Evolutionary conservation across 1,139 yeast species (phyloP).

Genomic region (Saccharomyces hybrid): DNA sequence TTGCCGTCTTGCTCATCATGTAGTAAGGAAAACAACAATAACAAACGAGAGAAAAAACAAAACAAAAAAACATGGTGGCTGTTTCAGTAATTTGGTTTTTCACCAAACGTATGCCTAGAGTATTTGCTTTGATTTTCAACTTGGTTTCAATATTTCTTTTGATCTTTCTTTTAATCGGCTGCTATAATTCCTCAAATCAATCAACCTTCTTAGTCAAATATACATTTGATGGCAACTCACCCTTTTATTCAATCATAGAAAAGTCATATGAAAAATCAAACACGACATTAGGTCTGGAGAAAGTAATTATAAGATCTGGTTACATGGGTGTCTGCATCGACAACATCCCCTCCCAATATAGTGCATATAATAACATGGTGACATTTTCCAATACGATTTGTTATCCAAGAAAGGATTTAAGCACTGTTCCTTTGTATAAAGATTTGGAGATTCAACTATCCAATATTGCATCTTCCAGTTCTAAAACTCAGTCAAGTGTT

Average conservation of each 20-base stretch:
- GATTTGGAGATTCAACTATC: slow-evolving; percentile 24
- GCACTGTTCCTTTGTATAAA: slow-evolving; percentile 18
- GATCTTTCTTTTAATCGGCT: slow-evolving; percentile 28
- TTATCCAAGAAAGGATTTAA: slow-evolving; percentile 23
- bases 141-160: slow-evolving; percentile 25
- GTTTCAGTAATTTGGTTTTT: slow-evolving; percentile 19
- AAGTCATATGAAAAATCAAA: slow-evolving; percentile 17
- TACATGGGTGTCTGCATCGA: slow-evolving; percentile 30
- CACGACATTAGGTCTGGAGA: slow-evolving; percentile 20
- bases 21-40: slow-evolving; percentile 1
- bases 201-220: slow-evolving; percentile 26
- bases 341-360: slow-evolving; percentile 21
- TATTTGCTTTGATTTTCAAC: slow-evolving; percentile 22
- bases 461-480: slow-evolving; percentile 14
- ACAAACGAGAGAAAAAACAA: neutral
- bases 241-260: slow-evolving; percentile 23
- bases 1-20: neutral
- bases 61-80: slow-evolving; percentile 10
- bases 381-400: slow-evolving; percentile 15
- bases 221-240: slow-evolving; percentile 22
- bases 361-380: slow-evolving; percentile 8
- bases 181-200: slow-evolving; percentile 20
- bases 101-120: slow-evolving; percentile 25
- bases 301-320: slow-evolving; percentile 25
- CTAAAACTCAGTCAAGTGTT: slow-evolving; percentile 10